phyloP scores from a whole-genome alignment of 257 asterid species.

The Solanum paucissectum region DNA sequence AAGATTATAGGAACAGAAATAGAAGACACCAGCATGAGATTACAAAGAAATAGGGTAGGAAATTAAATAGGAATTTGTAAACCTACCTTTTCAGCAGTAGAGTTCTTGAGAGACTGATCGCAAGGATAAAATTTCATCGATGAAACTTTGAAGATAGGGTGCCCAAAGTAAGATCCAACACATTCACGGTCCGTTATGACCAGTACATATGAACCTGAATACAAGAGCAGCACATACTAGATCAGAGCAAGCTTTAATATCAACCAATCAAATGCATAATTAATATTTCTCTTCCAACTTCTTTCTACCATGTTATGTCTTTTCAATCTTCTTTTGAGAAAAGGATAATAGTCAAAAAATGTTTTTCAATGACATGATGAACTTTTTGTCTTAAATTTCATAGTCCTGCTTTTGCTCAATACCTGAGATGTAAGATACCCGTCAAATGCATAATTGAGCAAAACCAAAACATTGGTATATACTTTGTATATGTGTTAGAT shows the following conservation, averaged over 20 bases:
- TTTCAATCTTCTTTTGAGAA: neutral
- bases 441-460: neutral
- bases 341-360: neutral
- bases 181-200: slow-evolving; percentile 75
- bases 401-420: neutral
- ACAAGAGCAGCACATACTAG: neutral
- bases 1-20: slow-evolving; percentile 9
- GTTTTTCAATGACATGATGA: neutral
- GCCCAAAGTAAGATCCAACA: slow-evolving; percentile 65
- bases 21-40: slow-evolving; percentile 1
- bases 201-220: slow-evolving; percentile 64
- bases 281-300: neutral
- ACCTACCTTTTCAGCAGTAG: slow-evolving; percentile 67
- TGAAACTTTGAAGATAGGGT: slow-evolving; percentile 66
- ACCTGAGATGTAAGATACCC: neutral
- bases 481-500: neutral
- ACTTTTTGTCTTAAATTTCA: neutral
- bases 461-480: neutral
- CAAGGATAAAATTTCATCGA: slow-evolving; percentile 78
- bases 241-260: neutral
- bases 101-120: slow-evolving; percentile 56
- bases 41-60: neutral
- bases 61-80: neutral
- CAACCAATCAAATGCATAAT: neutral
- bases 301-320: neutral